Base-by-base conservation (phyloP, 805 yeast species). In the Saccharomycopsis sp. region DNA sequence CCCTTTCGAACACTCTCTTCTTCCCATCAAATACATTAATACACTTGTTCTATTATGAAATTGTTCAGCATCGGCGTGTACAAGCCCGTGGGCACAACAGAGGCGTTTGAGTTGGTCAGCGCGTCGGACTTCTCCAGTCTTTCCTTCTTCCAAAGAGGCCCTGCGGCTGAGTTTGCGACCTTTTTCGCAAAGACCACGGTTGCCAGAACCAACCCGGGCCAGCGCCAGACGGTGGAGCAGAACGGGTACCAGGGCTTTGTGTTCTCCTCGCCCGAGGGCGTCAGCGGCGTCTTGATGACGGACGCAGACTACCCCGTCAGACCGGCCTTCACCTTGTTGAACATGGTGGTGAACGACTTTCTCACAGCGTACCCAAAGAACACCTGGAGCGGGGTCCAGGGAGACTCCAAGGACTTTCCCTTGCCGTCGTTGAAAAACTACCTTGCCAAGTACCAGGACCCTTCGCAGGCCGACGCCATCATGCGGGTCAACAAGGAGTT, bases 401-500 rank as follows among this genome's bases (percentile, higher is more conserved):
- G 43, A 13, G 22, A 26, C 5, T 23, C n/a, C 10, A 31, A 13
- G 13, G 26, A 38, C 20, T 65, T 80, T 41, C 62, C 63, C 30
- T 77, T 72, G 58, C 74, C 73, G 19, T 75, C 73, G 46, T 68
- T 89, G 53, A 82, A 77, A 23, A 64, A 63, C 19, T 87, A 87
- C 58, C 64, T 92, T 51, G 64, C 68, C 53, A 84, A 84, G 56
- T 92, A 92, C 64, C 98, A 92, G 65, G 95, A 92, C 59, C 99
- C 99, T 22, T 71, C 81, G 31, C 95, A 92, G 66, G 97, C 97
- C 0, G 99, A 92, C 60, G 81, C 96, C 8, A 77, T 92, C 48
- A 80, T 92, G 94, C 83, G 81, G 60, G 98, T 92, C 17, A 98
- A 92, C 67, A 94, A 87, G 58, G 98, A 92, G 62, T 73, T 92